Evolutionary conservation across 495 filamentous ascomycete species (phyloP), one percentile per base, ranked within the genome.

Genomic region (Extremus antarcticus): DNA sequence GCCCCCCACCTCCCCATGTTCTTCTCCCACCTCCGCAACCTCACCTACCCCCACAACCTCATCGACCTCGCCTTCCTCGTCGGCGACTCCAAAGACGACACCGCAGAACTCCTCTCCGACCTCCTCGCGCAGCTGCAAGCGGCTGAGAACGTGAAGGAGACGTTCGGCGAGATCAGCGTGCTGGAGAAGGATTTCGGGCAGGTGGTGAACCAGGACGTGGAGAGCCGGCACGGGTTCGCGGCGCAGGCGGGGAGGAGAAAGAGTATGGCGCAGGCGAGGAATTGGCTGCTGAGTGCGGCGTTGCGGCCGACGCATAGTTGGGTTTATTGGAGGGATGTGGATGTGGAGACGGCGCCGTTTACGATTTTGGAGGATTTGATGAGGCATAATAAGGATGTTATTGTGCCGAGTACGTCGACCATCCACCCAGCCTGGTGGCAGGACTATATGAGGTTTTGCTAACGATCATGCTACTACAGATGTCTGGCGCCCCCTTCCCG

Each of bases 111-210:
- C 51, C 76, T 99, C 41, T 76, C 81, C 19, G 71, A 83, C 50
- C 80, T 85, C 61, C 75, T 97, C 40, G 77, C 82, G 49, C 84
- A 85, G 25, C 73, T 96, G n/a, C 94, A 97, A 67, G 82, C 79
- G 25, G 78, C 88, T 51, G 68, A 78, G 24, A 86, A 95, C 60
- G 81, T 83, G 9, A 82, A 78, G 51, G 79, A 86, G 70, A 79
- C 83, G n/a, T 99, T 86, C 67, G 94, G 94, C 41, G 94, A 99
- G 72, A 91, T 99, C 53, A 94, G 87, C 0, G 90, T 99, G 53
- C 90, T 99, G 56, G 87, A 97, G 73, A 99, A 99, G 71, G 92
- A 99, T 68, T 99, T 99, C 68, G 94, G 94, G 1, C 94, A 99
- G 66, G 89, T 90, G 66, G 92, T 99, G 53, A 88, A 92, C 57